These are phyloP conservation scores for Diaporthe citrichinensis DNA, from an alignment of 2,329 filamentous ascomycete genomes.

Conservation along the genomic window DNA sequence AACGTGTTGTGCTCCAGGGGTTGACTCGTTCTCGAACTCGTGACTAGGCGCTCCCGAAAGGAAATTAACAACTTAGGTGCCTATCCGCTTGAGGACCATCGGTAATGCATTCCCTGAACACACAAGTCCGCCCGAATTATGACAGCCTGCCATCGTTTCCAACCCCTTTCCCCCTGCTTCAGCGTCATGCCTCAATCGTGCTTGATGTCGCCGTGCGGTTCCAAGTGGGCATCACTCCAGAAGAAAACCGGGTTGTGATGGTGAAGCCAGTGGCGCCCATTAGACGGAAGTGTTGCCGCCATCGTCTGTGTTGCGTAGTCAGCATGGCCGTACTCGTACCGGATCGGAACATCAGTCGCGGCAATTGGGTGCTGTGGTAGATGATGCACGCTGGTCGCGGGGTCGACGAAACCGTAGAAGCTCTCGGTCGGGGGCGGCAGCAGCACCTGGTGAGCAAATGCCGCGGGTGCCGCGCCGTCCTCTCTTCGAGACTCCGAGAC, in stretches of 20 bases:
- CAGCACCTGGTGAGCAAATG: conserved; percentile 34
- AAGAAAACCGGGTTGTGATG: conserved; percentile 35
- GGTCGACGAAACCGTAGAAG: conserved; percentile 37
- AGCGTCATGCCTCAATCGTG: conserved; percentile 8
- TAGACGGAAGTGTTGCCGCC: neutral
- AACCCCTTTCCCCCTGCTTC: neutral
- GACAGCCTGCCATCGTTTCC: neutral
- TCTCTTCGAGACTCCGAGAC: conserved; percentile 25
- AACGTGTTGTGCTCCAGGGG: neutral
- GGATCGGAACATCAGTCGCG: conserved; percentile 6
- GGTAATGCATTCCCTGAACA: neutral
- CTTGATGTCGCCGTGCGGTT: conserved; percentile 9
- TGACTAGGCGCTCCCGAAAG: neutral
- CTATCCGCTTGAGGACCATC: neutral
- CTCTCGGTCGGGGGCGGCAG: conserved; percentile 25
- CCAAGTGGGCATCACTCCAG: conserved; percentile 24
- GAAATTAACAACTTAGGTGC: neutral
- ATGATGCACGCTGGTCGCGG: conserved; percentile 10
- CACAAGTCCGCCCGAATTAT: too few relatives aligned
- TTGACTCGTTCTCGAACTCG: neutral
- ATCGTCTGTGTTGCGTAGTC: conserved; percentile 38
- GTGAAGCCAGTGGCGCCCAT: conserved; percentile 39
- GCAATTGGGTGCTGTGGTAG: conserved; percentile 18
- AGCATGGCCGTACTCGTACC: conserved; percentile 35
- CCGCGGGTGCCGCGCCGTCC: conserved; percentile 6